Percentiles rank a stretch among this genome's conserved stretches.
These are phyloP conservation scores for Colletotrichum costaricense DNA, from an alignment of 2,329 filamentous ascomycete genomes.

Conservation along the genomic window DNA sequence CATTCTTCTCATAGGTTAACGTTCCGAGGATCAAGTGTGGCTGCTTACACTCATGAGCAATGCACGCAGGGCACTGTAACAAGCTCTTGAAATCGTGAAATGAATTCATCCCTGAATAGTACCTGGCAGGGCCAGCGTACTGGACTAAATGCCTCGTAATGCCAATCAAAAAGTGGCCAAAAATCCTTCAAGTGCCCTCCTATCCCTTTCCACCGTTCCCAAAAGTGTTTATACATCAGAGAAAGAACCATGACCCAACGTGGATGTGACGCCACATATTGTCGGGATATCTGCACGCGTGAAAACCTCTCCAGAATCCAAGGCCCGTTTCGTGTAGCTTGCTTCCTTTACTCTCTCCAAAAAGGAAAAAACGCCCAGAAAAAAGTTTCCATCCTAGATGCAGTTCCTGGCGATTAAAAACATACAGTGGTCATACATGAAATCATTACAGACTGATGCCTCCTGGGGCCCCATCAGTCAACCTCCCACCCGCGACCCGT, in stretches of 20 bases:
- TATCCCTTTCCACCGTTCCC: neutral
- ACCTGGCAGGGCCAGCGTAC: neutral
- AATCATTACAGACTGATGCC: conserved; percentile 20
- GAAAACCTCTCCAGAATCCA: conserved; percentile 5
- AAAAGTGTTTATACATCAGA: conserved; percentile 15
- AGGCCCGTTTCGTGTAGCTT: conserved; percentile 1
- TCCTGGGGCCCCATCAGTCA: conserved; percentile 27
- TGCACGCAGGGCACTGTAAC: neutral
- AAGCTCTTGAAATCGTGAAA: neutral
- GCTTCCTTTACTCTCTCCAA: conserved; percentile 1
- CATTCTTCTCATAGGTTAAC: neutral
- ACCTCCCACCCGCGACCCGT: conserved; percentile 35
- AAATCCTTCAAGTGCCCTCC: neutral
- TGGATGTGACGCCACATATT: neutral
- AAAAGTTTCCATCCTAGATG: conserved; percentile 23
- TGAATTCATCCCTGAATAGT: neutral
- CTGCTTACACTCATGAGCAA: neutral
- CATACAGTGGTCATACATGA: conserved; percentile 34
- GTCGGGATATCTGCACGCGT: neutral
- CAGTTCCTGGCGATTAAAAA: conserved; percentile 18
- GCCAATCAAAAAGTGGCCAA: neutral
- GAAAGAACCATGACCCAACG: neutral
- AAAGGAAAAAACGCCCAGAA: conserved; percentile 20
- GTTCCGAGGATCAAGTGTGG: neutral
- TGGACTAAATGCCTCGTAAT: conserved; percentile 21